Evolutionary conservation across 2,329 filamentous ascomycete species (phyloP), one percentile per base, ranked within the genome.

Genomic region (Nemania sp.): DNA sequence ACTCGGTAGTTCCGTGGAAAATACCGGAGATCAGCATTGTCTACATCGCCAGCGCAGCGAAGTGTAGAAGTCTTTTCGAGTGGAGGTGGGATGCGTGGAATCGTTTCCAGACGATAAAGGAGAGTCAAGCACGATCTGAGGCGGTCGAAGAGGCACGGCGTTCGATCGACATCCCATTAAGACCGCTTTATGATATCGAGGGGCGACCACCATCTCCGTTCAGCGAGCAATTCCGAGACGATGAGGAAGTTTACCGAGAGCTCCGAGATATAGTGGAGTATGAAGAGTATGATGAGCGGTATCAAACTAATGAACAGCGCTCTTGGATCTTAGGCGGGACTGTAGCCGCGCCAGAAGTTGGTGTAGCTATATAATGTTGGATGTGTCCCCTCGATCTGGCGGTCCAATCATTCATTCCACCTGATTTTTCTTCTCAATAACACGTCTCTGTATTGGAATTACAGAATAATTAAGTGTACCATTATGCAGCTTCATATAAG

Each of bases 1-100:
- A 40, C 7, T 40, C 29, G 6, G 17, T 49, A 21, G 20, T 25
- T 11, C 42, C 42, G 32, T 62, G 57, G 52, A 53, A 46, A 11
- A 55, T 62, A 12, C 62, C 56, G 34, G 47, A 57, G 42, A 7
- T 60, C 40, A 50, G 25, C 13, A 39, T 60, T 34, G 60, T 63
- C 6, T 43, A 55, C 15, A 65, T 65, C n/a, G 20, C 39, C 21
- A 32, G 34, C 25, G 35, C 51, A 21, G 53, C 32, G 45, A 35
- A 37, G 17, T 63, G 52, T 21, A 43, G 15, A 48, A 17, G 2
- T 2, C 15, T 65, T n/a, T 46, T 53, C 21, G 11, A 48, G 13
- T 45, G 42, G 54, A 57, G 60, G 5, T 55, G 49, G 62, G 12
- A n/a, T 5, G 11, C 18, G 11, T 60, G 63, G 57, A 15, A 54